Conservation (phyloP, 768 basidiomycete species). For the Mycena haematopus region DNA sequence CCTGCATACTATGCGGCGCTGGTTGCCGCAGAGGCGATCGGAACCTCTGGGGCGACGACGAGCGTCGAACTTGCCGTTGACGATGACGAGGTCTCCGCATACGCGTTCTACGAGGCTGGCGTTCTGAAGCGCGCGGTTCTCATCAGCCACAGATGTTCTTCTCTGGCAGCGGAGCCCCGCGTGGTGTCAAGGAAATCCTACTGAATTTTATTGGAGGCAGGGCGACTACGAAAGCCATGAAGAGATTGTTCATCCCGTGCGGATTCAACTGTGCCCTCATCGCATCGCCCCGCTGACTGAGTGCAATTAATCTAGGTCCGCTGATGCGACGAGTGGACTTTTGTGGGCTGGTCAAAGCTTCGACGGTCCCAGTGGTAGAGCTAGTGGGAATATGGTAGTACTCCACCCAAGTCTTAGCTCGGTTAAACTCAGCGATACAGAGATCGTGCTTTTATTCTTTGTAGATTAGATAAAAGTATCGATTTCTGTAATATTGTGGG, state of each 20-base stretch:
- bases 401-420: not conserved
- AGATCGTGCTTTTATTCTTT: conserved; percentile 21
- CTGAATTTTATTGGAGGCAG: conserved; percentile 1
- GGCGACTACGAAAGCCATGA: not conserved
- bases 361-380: conserved; percentile 37
- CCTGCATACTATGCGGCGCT: conserved; percentile 53
- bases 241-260: conserved; percentile 26
- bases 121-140: conserved; percentile 45
- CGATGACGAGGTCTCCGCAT: conserved; percentile 46
- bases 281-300: not conserved
- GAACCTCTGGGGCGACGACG: conserved; percentile 36
- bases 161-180: conserved; percentile 9
- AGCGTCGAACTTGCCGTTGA: conserved; percentile 45
- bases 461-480: no score
- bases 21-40: conserved; percentile 46
- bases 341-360: conserved; percentile 46
- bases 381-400: conserved; percentile 14
- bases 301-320: conserved; percentile 29
- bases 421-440: conserved; percentile 18
- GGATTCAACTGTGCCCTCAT: not conserved
- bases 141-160: conserved; percentile 48
- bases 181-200: conserved; percentile 13
- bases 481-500: no score
- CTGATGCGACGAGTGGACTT: conserved; percentile 39
- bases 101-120: conserved; percentile 48